These are phyloP conservation scores for Terfezia claveryi DNA, from an alignment of 495 filamentous ascomycete species.

Conservation along the genomic window DNA sequence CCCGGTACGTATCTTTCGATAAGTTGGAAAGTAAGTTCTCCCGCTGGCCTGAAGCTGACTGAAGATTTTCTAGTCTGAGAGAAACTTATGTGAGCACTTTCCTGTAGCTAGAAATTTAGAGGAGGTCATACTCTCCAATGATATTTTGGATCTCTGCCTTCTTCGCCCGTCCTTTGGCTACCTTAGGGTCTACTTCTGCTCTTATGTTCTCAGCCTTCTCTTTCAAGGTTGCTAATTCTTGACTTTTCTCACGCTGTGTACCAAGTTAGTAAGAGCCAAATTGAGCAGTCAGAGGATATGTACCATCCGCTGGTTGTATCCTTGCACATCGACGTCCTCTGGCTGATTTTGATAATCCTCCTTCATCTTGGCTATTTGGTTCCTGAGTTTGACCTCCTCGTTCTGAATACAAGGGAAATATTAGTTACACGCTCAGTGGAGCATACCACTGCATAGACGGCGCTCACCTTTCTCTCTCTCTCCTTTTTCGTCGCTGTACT, in stretches of 20 bases:
- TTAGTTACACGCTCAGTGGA: too few relatives aligned
- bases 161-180: conserved; percentile 5
- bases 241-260: too few relatives aligned
- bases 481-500: conserved; percentile 23
- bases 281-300: too few relatives aligned
- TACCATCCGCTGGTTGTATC: not conserved
- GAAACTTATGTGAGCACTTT: too few relatives aligned
- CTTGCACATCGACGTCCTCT: not conserved
- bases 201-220: conserved; percentile 17
- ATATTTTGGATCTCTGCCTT: conserved; percentile 16
- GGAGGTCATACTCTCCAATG: too few relatives aligned
- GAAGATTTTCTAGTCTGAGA: conserved; percentile 30
- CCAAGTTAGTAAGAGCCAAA: too few relatives aligned
- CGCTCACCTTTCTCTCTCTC: conserved; percentile 22
- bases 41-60: conserved; percentile 59
- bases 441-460: not conserved
- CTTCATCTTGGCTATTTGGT: conserved; percentile 3
- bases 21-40: conserved; percentile 34
- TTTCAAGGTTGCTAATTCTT: too few relatives aligned
- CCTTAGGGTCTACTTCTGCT: conserved; percentile 19
- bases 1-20: conserved; percentile 39
- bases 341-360: conserved; percentile 1
- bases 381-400: conserved; percentile 1
- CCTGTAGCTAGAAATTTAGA: too few relatives aligned
- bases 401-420: not conserved